Base-by-base conservation (phyloP, 345 rosid genomes). In the Ceriops zippeliana region DNA sequence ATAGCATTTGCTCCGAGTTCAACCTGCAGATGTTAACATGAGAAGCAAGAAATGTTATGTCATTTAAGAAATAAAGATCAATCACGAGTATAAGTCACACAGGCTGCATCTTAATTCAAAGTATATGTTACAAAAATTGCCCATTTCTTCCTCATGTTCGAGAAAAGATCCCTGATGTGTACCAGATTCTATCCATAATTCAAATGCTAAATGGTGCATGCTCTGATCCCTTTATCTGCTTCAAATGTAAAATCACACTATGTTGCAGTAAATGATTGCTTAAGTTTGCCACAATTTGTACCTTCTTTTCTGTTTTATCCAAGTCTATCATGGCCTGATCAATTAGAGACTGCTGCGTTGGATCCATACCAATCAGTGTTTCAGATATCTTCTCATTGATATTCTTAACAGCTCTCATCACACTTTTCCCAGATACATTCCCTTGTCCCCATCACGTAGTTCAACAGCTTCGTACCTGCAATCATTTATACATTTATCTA, bases 271-370 rank as follows among this genome's bases (percentile, higher is more conserved):
- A 1, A 1, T 42, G 16, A 11, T 42, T 11, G 16, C 59, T 5
- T 0, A 24, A 22, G 17, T 24, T 27, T 16, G 2, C 49, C 4
- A 13, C 17, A 52, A 37, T 17, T 27, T 34, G 31, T 59, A 90
- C 99, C 98, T 92, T 95, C 85, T 87, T 91, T 79, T 91, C 99
- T 7, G 97, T 86, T 83, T 83, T 95, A 78, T 95, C 98, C 86
- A 92, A 83, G 81, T 95, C 99, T 65, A 82, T 92, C 96, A 95
- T 88, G 58, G 99, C 99, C 68, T 92, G 99, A 79, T 95, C 98
- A 68, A 90, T 90, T 73, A 92, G 98, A 70, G 85, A 67, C 80
- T 95, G 98, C 66, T 86, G 85, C 17, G 89, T 89, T 1, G 98
- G 99, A 76, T 95, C 98, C 99, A 95, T 92, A 61, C 98, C 99